Evolutionary conservation across 2,329 filamentous ascomycete genomes (phyloP).

Genomic region (Hypoxylon sp.): DNA sequence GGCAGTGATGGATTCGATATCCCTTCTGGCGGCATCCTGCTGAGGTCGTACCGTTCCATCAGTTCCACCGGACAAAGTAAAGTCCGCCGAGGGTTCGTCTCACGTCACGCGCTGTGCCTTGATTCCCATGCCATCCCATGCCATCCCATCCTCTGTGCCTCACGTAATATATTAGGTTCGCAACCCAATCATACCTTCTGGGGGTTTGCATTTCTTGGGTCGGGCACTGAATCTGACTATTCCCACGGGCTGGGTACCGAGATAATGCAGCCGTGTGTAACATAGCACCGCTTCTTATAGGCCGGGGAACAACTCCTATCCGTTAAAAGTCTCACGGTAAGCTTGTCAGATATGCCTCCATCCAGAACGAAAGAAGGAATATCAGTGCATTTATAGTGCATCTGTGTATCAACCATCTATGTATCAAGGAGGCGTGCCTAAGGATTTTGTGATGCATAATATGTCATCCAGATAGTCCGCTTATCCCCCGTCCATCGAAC

Average conservation of each 20-base stretch:
- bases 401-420: constrained; percentile 1
- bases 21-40: background rate
- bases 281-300: constrained; percentile 17
- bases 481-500: constrained; percentile 26
- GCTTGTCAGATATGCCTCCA: constrained; percentile 10
- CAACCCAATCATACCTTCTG: constrained; percentile 22
- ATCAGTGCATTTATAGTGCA: background rate
- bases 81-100: constrained; percentile 40
- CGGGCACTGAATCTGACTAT: constrained; percentile 22
- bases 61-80: constrained; percentile 29
- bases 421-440: constrained; percentile 7
- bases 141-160: constrained; percentile 11
- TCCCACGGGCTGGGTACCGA: constrained; percentile 11
- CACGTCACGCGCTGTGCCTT: constrained; percentile 22
- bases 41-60: background rate
- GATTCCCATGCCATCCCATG: constrained; percentile 1
- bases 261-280: constrained; percentile 32
- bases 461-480: constrained; percentile 19
- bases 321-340: constrained; percentile 36
- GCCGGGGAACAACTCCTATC: constrained; percentile 27
- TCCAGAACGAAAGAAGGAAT: constrained; percentile 5
- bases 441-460: constrained; percentile 26
- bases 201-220: constrained; percentile 8
- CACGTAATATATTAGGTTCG: constrained; percentile 31
- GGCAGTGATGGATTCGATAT: constrained; percentile 23